Evolutionary conservation across 768 basidiomycete species (phyloP).

Genomic region (Kwoniella dendrophila): DNA sequence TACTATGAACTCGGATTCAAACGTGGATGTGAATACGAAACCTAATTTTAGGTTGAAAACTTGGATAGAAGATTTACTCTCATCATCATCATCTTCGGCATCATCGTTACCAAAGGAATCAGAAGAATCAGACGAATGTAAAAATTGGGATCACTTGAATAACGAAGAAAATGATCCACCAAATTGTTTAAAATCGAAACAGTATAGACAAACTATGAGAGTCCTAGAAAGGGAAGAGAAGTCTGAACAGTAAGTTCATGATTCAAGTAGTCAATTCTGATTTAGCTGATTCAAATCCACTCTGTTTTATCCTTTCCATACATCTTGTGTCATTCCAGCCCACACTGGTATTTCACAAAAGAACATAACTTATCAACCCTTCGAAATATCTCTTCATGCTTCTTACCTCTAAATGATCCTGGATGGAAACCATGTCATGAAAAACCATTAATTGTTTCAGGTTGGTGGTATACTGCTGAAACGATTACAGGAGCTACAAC

Average conservation of each 20-base stretch:
- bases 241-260: constrained; percentile 39
- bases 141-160: constrained; percentile 32
- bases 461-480: constrained; percentile 47
- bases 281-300: too few species aligned
- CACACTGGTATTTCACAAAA: constrained; percentile 41
- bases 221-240: constrained; percentile 39
- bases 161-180: constrained; percentile 31
- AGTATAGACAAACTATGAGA: constrained; percentile 43
- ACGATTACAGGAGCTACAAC: constrained; percentile 27
- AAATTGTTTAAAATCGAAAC: constrained; percentile 39
- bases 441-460: constrained; percentile 40
- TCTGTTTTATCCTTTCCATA: too few species aligned
- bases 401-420: constrained; percentile 27
- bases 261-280: too few species aligned
- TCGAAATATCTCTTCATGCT: constrained; percentile 30
- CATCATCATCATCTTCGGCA: neutral
- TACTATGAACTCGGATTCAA: too few species aligned
- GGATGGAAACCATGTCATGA: constrained; percentile 30
- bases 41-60: neutral
- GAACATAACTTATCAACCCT: constrained; percentile 33
- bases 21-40: too few species aligned
- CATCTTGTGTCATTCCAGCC: too few species aligned
- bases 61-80: constrained; percentile 3
- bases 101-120: too few species aligned
- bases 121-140: constrained; percentile 21